Conservation (phyloP, 2,329 filamentous ascomycete genomes). For the Paraphoma sp. region DNA sequence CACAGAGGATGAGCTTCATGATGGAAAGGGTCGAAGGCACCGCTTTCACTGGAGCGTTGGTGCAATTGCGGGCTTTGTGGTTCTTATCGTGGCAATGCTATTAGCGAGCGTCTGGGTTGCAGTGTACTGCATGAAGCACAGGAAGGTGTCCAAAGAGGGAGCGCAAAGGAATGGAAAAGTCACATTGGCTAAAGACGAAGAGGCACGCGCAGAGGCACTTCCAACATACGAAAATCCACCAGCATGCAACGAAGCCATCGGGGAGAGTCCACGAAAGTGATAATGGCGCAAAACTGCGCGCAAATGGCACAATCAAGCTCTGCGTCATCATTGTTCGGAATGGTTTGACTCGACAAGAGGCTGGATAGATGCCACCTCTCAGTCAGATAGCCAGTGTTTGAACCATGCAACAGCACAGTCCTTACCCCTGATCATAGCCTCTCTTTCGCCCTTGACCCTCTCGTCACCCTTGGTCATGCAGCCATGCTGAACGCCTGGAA, state of each 20-base stretch:
- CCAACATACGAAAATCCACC: not conserved
- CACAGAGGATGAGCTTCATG: not conserved
- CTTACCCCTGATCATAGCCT: constrained; percentile 28
- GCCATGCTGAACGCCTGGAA: constrained; percentile 30
- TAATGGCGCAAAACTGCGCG: not conserved
- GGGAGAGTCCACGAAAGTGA: not conserved
- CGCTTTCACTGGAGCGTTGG: not conserved
- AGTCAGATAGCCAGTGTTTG: constrained; percentile 10
- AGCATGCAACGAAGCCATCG: not conserved
- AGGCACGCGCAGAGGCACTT: not conserved
- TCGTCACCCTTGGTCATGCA: constrained; percentile 28
- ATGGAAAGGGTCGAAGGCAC: not conserved
- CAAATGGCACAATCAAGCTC: no score
- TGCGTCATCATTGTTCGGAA: no score
- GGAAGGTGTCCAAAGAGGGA: not conserved
- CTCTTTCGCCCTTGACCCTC: constrained; percentile 18
- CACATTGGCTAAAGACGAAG: not conserved
- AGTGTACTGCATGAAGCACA: not conserved
- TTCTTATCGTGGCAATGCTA: not conserved
- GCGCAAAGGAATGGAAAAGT: not conserved
- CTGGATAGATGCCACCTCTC: not conserved
- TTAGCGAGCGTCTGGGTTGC: not conserved
- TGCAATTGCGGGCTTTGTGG: not conserved
- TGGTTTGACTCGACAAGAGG: no score
- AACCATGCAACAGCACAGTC: constrained; percentile 16